Conservation (phyloP, 805 yeast species). For the Saccharomycopsis fermentans region DNA sequence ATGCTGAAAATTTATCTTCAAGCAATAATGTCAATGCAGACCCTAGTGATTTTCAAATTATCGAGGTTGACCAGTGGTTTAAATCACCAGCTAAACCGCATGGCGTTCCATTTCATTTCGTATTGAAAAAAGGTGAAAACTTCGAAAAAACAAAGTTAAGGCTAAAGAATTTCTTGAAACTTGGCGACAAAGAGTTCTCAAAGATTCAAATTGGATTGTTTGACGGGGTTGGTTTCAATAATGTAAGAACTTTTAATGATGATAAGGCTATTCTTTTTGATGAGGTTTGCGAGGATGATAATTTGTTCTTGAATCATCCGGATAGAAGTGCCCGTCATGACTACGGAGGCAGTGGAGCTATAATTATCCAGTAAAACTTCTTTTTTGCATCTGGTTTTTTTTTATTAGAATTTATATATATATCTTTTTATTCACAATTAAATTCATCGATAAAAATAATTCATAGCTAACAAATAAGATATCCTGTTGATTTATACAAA, state of each 20-base stretch:
- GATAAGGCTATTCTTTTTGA: conserved; percentile 51
- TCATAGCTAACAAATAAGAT: neutral
- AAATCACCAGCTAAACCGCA: conserved; percentile 58
- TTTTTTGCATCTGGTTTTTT: neutral
- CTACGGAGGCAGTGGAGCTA: conserved; percentile 44
- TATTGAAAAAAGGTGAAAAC: conserved; percentile 57
- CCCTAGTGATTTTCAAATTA: conserved; percentile 24
- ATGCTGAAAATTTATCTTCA: neutral
- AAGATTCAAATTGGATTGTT: conserved; percentile 60
- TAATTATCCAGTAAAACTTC: conserved; percentile 32
- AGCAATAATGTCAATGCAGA: conserved; percentile 33
- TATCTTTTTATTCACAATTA: neutral
- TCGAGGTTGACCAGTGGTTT: conserved; percentile 69
- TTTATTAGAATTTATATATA: neutral
- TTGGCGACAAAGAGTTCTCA: conserved; percentile 71
- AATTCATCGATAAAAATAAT: neutral
- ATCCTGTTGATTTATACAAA: neutral
- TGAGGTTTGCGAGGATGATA: conserved; percentile 38
- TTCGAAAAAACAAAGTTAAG: conserved; percentile 55
- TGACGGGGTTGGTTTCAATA: conserved; percentile 20
- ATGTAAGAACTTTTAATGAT: conserved; percentile 25
- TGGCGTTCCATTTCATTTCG: conserved; percentile 78
- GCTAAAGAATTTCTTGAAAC: conserved; percentile 58
- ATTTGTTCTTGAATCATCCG: conserved; percentile 78
- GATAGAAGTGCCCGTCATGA: conserved; percentile 54